Evolutionary conservation across 176 grass and related monocot species (phyloP), one percentile per base, ranked within the genome.

Genomic region (Phoenix roebelenii): DNA sequence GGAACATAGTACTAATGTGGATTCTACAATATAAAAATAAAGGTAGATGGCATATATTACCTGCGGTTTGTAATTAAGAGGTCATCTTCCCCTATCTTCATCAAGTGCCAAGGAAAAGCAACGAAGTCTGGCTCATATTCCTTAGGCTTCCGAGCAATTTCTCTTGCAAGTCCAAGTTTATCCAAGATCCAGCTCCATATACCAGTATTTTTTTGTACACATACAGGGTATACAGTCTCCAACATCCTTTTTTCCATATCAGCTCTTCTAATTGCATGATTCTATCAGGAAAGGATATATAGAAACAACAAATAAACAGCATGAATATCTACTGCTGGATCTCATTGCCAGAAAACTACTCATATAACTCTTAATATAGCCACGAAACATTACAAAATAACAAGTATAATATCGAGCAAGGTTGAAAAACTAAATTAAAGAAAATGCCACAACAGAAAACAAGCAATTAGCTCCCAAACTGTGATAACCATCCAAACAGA

Each of bases 211-310:
- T 71, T 88, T 67, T 77, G 72, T 53, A 68, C 69, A 54, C 62
- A 83, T 22, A 64, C 50, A 26, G 87, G 92, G 74, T 97, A 86
- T 56, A 91, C 63, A 14, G 84, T 91, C 60, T 97, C 81, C 66
- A 91, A 68, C 54, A 82, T 50, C 55, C 92, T 91, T 19, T 70
- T 80, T 68, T 61, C 75, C 22, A 91, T 75, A 88, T 97, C 87
- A 75, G 81, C 84, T 79, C 80, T 91, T 78, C 87, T 88, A 50
- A 97, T 58, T 5, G 83, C 87, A 69, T 83, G 83, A 61, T 91
- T 97, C 87, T 97, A 73, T 10, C 18, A 54, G 59, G 16, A 35
- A 53, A 52, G 12, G 7, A 72, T 23, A 67, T 22, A 32, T 25
- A 14, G 17, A 63, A 73, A 72, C 6, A 55, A 49, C 5, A 14